A percentile compares a stretch with the other conserved stretches of the same genome.
These are phyloP conservation scores for Aspergillus sp. DNA, from an alignment of 2,329 filamentous ascomycete genomes.

Conservation along the genomic window DNA sequence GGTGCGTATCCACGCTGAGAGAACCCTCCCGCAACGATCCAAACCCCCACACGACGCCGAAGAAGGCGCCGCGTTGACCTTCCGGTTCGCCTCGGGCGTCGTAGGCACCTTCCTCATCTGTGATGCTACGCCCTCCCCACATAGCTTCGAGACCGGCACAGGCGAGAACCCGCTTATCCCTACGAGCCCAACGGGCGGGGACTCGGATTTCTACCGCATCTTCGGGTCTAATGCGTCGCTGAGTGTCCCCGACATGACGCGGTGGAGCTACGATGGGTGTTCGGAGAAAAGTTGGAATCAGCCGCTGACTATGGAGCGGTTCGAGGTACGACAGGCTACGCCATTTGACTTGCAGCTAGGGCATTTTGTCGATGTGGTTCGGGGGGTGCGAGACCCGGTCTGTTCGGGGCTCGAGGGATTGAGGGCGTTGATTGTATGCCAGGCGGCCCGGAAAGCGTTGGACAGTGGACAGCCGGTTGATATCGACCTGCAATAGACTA, in stretches of 20 bases:
- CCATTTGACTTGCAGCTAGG: conserved; percentile 48
- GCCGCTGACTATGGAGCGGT: conserved; percentile 25
- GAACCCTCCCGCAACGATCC: conserved; percentile 36
- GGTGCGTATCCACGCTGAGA: conserved; percentile 44
- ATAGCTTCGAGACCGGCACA: conserved; percentile 51
- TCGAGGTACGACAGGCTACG: conserved; percentile 22
- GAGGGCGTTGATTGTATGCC: conserved; percentile 45
- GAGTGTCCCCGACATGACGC: conserved; percentile 47
- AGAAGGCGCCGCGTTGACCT: conserved; percentile 48
- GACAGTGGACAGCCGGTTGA: conserved; percentile 29
- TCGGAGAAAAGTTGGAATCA: conserved; percentile 38
- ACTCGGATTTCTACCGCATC: conserved; percentile 46
- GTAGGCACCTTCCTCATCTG: conserved; percentile 51
- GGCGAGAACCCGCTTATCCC: conserved; percentile 52
- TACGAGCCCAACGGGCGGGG: conserved; percentile 10
- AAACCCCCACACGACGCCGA: conserved; percentile 39
- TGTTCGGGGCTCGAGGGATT: conserved; percentile 46
- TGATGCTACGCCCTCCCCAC: conserved; percentile 45
- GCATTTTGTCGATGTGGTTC: conserved; percentile 46
- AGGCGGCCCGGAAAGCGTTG: conserved; percentile 43
- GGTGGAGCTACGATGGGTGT: conserved; percentile 39
- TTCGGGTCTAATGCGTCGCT: conserved; percentile 46
- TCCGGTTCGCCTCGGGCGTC: conserved; percentile 47
- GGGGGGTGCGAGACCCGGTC: conserved; percentile 34
- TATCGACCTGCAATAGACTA: conserved; percentile 6